Evolutionary conservation across 2,329 filamentous ascomycete species (phyloP).

Genomic region (Zasmidium angulare): DNA sequence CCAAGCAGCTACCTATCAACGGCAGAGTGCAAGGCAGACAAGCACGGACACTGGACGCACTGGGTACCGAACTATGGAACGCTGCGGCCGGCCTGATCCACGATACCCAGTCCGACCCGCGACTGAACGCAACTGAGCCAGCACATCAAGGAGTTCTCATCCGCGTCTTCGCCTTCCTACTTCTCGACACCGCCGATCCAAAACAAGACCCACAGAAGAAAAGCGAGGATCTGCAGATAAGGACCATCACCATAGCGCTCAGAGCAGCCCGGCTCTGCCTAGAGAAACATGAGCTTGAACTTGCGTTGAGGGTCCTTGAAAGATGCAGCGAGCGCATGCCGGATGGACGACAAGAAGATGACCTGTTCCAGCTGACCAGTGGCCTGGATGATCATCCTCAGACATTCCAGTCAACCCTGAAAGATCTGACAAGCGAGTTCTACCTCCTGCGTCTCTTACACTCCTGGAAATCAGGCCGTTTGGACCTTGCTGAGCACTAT

Average conservation of each 20-base stretch:
- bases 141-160: conserved; percentile 34
- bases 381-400: not conserved
- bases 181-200: conserved; percentile 62
- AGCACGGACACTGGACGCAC: conserved; percentile 53
- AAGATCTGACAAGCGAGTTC: conserved; percentile 60
- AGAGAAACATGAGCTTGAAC: conserved; percentile 55
- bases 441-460: conserved; percentile 64
- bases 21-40: conserved; percentile 27
- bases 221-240: conserved; percentile 39
- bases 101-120: conserved; percentile 10
- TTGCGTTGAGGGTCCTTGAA: conserved; percentile 63
- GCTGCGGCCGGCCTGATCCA: conserved; percentile 52
- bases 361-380: conserved; percentile 18
- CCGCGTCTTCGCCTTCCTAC: conserved; percentile 63
- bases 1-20: conserved; percentile 18
- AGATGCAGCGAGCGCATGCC: conserved; percentile 57
- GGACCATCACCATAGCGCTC: conserved; percentile 66
- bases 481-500: conserved; percentile 78
- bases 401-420: conserved; percentile 23
- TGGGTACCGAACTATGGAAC: conserved; percentile 67
- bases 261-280: conserved; percentile 66
- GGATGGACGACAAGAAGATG: conserved; percentile 1
- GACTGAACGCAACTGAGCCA: not conserved
- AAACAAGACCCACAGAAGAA: conserved; percentile 24
- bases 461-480: conserved; percentile 72